These are phyloP conservation scores for Eucalyptus microcorys DNA, from an alignment of 345 rosid genomes.

Conservation along the genomic window DNA sequence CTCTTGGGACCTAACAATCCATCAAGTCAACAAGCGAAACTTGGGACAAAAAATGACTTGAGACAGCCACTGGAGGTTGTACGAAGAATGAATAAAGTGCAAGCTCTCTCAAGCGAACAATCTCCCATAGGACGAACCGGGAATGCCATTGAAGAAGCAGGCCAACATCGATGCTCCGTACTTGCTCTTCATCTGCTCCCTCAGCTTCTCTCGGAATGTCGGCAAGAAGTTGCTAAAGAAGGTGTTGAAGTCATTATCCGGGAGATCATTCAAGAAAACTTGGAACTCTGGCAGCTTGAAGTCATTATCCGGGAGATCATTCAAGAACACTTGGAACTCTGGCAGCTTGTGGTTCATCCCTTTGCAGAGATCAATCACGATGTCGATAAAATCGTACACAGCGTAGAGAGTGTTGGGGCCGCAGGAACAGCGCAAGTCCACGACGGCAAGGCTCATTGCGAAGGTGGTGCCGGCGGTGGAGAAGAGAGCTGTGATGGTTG, in stretches of 20 bases:
- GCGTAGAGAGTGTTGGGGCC: background rate
- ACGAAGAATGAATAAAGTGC: constrained; percentile 26
- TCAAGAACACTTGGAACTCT: constrained; percentile 29
- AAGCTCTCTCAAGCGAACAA: constrained; percentile 19
- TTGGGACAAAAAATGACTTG: background rate
- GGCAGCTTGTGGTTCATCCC: constrained; percentile 4
- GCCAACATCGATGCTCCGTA: background rate
- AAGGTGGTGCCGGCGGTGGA: background rate
- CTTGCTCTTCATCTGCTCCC: background rate
- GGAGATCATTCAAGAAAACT: constrained; percentile 39
- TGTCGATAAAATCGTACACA: background rate
- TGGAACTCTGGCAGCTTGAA: constrained; percentile 26
- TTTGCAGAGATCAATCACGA: constrained; percentile 3
- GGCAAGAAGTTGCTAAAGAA: background rate
- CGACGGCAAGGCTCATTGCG: background rate
- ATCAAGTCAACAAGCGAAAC: background rate
- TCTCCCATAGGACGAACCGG: constrained; percentile 39
- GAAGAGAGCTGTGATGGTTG: background rate
- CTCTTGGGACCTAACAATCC: too few relatives aligned
- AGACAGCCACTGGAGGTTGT: constrained; percentile 43
- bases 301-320: constrained; percentile 43
- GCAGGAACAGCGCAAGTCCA: background rate
- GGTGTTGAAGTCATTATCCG: constrained; percentile 25
- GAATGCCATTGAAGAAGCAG: constrained; percentile 10
- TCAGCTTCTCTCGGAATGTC: background rate